phyloP scores from a whole-genome alignment of 1,139 yeast species.

The Debaryomyces robertsiae region DNA sequence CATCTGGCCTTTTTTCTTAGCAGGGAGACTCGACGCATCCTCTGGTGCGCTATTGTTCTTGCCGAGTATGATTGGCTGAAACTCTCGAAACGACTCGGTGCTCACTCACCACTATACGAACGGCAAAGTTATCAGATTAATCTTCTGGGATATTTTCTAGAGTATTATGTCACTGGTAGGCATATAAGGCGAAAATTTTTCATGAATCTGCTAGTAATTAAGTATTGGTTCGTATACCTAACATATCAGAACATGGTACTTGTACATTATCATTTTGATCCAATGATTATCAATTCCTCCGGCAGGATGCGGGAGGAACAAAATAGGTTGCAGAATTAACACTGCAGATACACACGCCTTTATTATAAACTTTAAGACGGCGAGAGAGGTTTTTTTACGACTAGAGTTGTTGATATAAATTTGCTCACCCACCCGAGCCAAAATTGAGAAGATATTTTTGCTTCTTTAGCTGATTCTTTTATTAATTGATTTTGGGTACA shows the following conservation, averaged over 20 bases:
- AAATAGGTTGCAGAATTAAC: not conserved
- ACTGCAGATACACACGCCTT: too few species aligned
- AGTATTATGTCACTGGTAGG: not conserved
- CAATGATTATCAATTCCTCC: not conserved
- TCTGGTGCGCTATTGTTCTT: not conserved
- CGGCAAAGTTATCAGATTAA: constrained; percentile 6
- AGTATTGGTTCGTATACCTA: constrained; percentile 6
- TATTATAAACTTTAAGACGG: too few species aligned
- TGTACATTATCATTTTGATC: constrained; percentile 3
- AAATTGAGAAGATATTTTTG: constrained; percentile 13
- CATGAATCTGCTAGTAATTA: not conserved
- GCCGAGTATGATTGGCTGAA: not conserved
- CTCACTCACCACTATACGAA: not conserved
- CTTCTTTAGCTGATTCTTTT: constrained; percentile 16
- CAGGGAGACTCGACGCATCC: too few species aligned
- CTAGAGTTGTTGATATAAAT: constrained; percentile 8
- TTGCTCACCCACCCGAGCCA: constrained; percentile 5
- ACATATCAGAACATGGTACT: not conserved
- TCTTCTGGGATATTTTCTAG: not conserved
- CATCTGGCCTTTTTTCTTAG: too few species aligned
- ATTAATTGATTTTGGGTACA: constrained; percentile 14
- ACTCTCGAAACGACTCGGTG: not conserved
- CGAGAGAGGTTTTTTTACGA: too few species aligned
- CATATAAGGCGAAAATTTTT: constrained; percentile 8
- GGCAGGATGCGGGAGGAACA: not conserved